Conservation (phyloP, 768 basidiomycete species). For the Auriscalpium microsporum region DNA sequence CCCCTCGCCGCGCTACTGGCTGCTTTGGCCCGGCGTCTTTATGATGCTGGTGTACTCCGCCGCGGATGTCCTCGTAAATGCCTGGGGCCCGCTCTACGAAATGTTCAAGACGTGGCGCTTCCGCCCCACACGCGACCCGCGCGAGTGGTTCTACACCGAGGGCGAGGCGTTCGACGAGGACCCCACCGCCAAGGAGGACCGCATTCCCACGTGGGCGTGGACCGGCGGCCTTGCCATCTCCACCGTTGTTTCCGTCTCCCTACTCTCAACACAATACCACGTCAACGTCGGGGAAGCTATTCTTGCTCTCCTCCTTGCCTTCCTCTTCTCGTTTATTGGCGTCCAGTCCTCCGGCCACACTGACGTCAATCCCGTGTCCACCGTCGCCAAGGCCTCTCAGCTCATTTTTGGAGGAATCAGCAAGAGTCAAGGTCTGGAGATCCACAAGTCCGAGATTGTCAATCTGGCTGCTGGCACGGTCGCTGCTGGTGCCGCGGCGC, state of each 20-base stretch:
- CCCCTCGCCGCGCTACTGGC: slow-evolving; percentile 53
- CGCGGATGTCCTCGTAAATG: slow-evolving; percentile 39
- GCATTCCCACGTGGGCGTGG: slow-evolving; percentile 51
- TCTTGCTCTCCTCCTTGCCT: slow-evolving; percentile 49
- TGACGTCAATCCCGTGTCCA: slow-evolving; percentile 54
- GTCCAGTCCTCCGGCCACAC: slow-evolving; percentile 53
- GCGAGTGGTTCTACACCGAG: slow-evolving; percentile 18
- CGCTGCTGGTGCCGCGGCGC: slow-evolving; percentile 47
- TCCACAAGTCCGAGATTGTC: slow-evolving; percentile 32
- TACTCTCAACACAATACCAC: slow-evolving; percentile 45
- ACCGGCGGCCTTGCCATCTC: slow-evolving; percentile 37
- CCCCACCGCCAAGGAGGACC: slow-evolving; percentile 44
- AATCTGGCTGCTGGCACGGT: slow-evolving; percentile 47
- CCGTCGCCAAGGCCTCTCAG: slow-evolving; percentile 55
- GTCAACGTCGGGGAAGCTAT: slow-evolving; percentile 53
- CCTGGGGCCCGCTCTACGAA: slow-evolving; percentile 29
- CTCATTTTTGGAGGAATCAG: slow-evolving; percentile 56
- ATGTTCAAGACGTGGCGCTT: not conserved
- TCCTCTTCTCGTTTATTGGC: slow-evolving; percentile 61
- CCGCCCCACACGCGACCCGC: slow-evolving; percentile 6
- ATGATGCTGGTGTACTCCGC: slow-evolving; percentile 57
- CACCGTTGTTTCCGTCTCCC: slow-evolving; percentile 41
- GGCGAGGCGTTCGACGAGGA: slow-evolving; percentile 38
- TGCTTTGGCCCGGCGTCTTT: slow-evolving; percentile 54
- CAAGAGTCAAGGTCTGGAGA: slow-evolving; percentile 34